phyloP scores from a whole-genome alignment of 768 basidiomycete genomes.

The Trametes cingulata region DNA sequence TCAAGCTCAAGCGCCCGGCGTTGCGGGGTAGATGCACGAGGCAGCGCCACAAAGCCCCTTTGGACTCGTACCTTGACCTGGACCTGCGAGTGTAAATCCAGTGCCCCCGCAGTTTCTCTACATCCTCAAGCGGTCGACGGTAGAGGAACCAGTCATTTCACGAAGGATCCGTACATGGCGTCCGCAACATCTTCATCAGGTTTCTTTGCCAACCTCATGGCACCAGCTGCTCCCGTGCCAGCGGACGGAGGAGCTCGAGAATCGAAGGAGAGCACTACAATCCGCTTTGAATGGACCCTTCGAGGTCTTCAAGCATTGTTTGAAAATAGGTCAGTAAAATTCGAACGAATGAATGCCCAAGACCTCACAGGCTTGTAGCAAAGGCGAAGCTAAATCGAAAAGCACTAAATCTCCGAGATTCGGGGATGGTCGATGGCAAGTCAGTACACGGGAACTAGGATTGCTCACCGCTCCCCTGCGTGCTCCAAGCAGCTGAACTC shows the following conservation, averaged over 20 bases:
- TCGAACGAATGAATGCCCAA: not conserved
- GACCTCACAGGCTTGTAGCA: constrained; percentile 36
- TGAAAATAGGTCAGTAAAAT: constrained; percentile 55
- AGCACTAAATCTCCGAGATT: constrained; percentile 76
- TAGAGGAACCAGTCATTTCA: no score
- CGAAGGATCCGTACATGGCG: not conserved
- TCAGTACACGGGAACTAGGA: constrained; percentile 29
- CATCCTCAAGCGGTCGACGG: no score
- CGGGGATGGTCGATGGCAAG: constrained; percentile 78
- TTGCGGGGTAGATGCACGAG: no score
- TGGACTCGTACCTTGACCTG: no score
- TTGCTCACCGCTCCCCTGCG: not conserved
- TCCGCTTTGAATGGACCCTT: constrained; percentile 79
- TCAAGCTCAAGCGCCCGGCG: no score
- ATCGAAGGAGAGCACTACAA: constrained; percentile 50
- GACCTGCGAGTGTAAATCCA: no score
- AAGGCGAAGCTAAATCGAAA: constrained; percentile 77
- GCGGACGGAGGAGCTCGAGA: not conserved
- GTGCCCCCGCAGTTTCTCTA: no score
- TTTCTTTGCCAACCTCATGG: not conserved
- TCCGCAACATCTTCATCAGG: not conserved
- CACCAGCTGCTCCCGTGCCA: no score
- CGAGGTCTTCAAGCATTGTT: constrained; percentile 70
- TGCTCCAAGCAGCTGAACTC: not conserved
- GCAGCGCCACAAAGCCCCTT: no score